Base-by-base conservation (phyloP, 2,329 filamentous ascomycete species). In the Epichloe hybrida region DNA sequence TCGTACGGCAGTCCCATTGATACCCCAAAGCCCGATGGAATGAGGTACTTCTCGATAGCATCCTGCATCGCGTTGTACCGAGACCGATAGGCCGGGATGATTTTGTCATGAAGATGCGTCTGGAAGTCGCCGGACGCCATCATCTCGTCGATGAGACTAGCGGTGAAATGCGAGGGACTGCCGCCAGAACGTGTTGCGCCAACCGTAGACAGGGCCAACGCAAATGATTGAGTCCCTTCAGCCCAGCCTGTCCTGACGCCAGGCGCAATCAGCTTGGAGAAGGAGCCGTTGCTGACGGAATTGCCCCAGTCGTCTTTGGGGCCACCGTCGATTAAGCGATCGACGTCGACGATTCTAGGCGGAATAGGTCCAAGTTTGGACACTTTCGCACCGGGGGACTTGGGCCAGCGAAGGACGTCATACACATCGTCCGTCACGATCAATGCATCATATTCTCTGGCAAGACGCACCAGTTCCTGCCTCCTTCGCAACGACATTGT, bases 341-440 rank as follows among this genome's bases (percentile, higher is more conserved):
- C 49, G 20, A 50, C 11, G 20, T 50, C 49, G 43, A 50, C 43
- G 27, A 50, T 50, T 9, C 49, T 44, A 12, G 49, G 49, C 23
- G 43, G 49, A 50, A 95, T 71, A 62, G 95, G 89, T 17, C 87
- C 80, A 1, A 95, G 71, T 1, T 88, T 80, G 3, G 88, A 88
- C 8, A 89, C 79, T 12, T 82, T 77, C 43, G 84, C 61, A 49
- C 59, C 23, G 51, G 50, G 50, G 2, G 53, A 50, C 34, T 52
- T 59, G 2, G 79, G 76, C 88, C 89, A 96, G 63, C 90, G 86
- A 5, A 97, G 73, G 57, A 91, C 84, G 64, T 97, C 91, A 63
- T 98, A 98, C 9, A 97, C 89, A 64, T 98, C 93, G 68, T 97
- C 91, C 46, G 80, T 80, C 31, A 96, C 75, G 50, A 96, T 68